Base-by-base conservation (phyloP, 345 rosid genomes). In the Viola odorata region DNA sequence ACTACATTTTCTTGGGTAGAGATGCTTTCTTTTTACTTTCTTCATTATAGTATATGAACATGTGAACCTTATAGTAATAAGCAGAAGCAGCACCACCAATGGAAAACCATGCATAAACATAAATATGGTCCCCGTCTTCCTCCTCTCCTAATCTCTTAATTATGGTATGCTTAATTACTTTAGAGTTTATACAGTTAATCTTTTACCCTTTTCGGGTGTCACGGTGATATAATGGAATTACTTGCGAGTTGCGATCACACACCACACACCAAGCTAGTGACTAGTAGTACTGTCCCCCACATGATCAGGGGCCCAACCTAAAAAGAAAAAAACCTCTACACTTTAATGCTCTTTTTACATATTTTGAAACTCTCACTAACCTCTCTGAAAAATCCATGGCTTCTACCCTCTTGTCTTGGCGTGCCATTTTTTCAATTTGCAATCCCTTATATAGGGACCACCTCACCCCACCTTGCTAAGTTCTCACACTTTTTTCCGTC, bases 351-450 rank as follows among this genome's bases (percentile, higher is more conserved):
- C 68, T 63, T 68, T 73, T 58, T 74, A 73, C 52, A 66, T 68
- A 70, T 58, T 57, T 70, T 50, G 75, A 66, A 70, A 62, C 68
- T 13, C 71, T 61, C 78, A 57, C 65, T 50, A 50, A 65, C 55
- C 67, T 51, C 58, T 67, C 72, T 72, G 71, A 45, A 64, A 54
- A 61, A 48, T 70, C 61, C 69, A 64, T 64, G 63, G 54, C 32
- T 23, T 23, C 32, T 65, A 47, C 50, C 13, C 7, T 42, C 58
- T 41, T 36, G 37, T 41, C 70, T 55, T 57, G 78, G 78, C 75
- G 78, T 74, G 78, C 62, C 49, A 69, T 61, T 74, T 65, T 65
- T 74, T 69, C 74, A 74, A 69, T 66, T 51, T 66, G 65, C 71
- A 48, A 65, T 55, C 4, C 12, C 5, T 23, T 23, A 23, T 23